Evolutionary conservation across 345 rosid species (phyloP).

Genomic region (Luvunga scandens): DNA sequence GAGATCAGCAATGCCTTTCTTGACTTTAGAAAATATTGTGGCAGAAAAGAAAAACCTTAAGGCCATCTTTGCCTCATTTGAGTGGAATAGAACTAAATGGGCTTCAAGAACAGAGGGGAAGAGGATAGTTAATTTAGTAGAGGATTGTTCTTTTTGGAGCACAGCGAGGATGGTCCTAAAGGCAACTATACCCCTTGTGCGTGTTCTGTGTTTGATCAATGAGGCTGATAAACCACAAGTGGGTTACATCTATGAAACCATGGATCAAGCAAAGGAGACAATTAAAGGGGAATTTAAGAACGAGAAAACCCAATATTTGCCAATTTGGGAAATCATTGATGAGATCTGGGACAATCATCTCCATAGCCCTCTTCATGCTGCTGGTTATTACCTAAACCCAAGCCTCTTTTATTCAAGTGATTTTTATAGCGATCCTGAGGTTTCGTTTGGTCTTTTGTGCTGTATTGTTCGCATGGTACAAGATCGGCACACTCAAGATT

Average conservation of each 20-base stretch:
- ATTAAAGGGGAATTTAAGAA: constrained; percentile 31
- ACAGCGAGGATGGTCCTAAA: constrained; percentile 41
- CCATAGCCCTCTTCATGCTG: constrained; percentile 63
- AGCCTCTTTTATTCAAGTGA: constrained; percentile 43
- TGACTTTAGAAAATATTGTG: constrained; percentile 45
- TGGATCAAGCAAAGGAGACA: constrained; percentile 57
- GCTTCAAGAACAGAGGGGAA: constrained; percentile 31
- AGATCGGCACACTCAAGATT: constrained; percentile 26
- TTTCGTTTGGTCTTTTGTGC: constrained; percentile 39
- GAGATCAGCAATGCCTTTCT: constrained; percentile 35
- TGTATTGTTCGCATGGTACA: constrained; percentile 38
- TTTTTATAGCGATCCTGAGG: constrained; percentile 46
- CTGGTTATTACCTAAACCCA: constrained; percentile 66
- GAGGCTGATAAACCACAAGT: constrained; percentile 34
- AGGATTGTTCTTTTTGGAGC: constrained; percentile 48
- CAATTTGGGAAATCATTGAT: constrained; percentile 57
- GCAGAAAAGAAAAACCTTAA: constrained; percentile 36
- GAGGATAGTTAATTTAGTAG: constrained; percentile 31
- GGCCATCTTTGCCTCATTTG: constrained; percentile 41
- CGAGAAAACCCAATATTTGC: constrained; percentile 28
- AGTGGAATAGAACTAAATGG: constrained; percentile 34
- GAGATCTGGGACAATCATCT: constrained; percentile 54
- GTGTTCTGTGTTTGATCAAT: constrained; percentile 30
- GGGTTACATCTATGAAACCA: constrained; percentile 61
- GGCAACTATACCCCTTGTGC: constrained; percentile 45